Percentiles rank a stretch among this genome's conserved stretches.
Evolutionary conservation across 805 yeast species (phyloP).

Genomic region (Starmerella kuoi): DNA sequence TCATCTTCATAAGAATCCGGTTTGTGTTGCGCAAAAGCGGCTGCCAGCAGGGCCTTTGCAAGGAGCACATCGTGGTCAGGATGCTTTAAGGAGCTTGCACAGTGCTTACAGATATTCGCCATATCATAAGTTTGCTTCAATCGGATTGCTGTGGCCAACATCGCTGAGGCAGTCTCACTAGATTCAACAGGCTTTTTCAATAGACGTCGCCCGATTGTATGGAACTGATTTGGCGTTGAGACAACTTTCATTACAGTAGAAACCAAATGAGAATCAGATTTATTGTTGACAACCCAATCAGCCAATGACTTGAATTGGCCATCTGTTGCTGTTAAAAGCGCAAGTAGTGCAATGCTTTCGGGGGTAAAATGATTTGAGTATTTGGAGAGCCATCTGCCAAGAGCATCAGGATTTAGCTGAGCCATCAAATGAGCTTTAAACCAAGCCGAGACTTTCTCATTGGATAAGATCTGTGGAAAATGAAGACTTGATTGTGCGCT

Average conservation of each 20-base stretch:
- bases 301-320: not conserved
- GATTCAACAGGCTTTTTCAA: not conserved
- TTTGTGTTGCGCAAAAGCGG: conserved; percentile 22
- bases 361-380: conserved; percentile 6
- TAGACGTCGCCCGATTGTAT: not conserved
- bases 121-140: conserved; percentile 16
- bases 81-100: not conserved
- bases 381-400: conserved; percentile 5
- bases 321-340: not conserved
- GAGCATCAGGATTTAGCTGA: conserved; percentile 3
- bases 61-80: conserved; percentile 5
- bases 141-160: conserved; percentile 13
- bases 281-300: not conserved
- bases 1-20: conserved; percentile 2
- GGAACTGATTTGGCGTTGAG: not conserved
- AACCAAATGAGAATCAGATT: not conserved
- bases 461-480: conserved; percentile 18
- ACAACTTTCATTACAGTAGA: not conserved
- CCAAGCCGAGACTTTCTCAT: conserved; percentile 12
- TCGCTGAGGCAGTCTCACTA: not conserved
- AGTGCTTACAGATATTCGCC: conserved; percentile 16
- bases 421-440: conserved; percentile 12
- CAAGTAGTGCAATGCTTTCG: not conserved
- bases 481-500: not conserved
- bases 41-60: conserved; percentile 23